These are phyloP conservation scores for Barnettozyma vustinii DNA, from an alignment of 805 yeast genomes.

Conservation along the genomic window DNA sequence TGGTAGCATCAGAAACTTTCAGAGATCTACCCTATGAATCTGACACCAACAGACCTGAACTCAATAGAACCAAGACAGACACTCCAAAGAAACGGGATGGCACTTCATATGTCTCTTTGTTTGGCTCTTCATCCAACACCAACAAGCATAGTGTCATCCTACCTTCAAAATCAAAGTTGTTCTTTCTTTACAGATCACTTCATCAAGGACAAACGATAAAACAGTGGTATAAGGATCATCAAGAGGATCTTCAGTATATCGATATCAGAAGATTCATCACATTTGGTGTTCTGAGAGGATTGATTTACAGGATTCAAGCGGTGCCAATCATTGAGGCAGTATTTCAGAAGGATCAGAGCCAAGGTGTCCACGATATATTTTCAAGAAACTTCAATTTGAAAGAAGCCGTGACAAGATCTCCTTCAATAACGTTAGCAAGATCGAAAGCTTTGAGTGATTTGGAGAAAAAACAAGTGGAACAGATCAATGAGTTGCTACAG, in stretches of 20 bases:
- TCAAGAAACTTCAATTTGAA: background rate
- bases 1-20: conserved; percentile 41
- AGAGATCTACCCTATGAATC: conserved; percentile 29
- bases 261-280: conserved; percentile 82
- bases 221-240: conserved; percentile 77
- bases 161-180: conserved; percentile 62
- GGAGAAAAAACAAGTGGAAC: conserved; percentile 13
- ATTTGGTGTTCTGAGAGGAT: conserved; percentile 78
- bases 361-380: conserved; percentile 9
- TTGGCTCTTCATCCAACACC: conserved; percentile 6
- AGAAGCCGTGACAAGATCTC: background rate
- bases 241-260: conserved; percentile 49
- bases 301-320: conserved; percentile 75
- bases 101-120: conserved; percentile 13
- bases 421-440: background rate
- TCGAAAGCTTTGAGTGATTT: conserved; percentile 11
- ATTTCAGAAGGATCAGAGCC: conserved; percentile 13
- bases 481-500: conserved; percentile 35
- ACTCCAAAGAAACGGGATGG: conserved; percentile 3
- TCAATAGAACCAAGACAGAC: background rate
- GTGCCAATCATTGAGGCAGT: conserved; percentile 45
- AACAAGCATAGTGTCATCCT: conserved; percentile 25
- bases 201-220: conserved; percentile 72
- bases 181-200: conserved; percentile 69
- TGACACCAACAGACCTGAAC: conserved; percentile 4